Base-by-base conservation (phyloP, 495 filamentous ascomycete species). In the Neohortaea acidophila region DNA sequence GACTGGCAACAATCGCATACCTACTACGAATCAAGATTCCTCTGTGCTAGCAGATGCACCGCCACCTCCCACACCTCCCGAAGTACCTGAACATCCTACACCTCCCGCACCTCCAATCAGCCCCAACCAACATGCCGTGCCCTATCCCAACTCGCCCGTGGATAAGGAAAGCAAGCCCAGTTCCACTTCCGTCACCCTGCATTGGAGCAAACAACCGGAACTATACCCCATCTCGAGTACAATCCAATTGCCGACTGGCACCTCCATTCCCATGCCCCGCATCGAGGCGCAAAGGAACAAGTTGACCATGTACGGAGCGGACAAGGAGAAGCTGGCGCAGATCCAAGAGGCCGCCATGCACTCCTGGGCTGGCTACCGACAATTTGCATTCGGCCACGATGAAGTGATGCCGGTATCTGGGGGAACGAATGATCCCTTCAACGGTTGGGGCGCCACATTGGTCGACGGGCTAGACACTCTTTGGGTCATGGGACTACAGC, bases 391-490 rank as follows among this genome's bases (percentile, higher is more conserved):
- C 53, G 36, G 53, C 22, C 38, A 53, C n/a, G 62, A 65, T 31
- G 62, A 65, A 43, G 43, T 65, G 4, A 37, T 36, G 19, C 62
- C 62, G n/a, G 47, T 62, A 2, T 58, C 57, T 7, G 61, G 59
- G 8, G 40, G 41, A 9, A 43, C 35, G 28, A 61, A 63, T 33
- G 66, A 96, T 51, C 81, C 86, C 0, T 97, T 97, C 51, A 85
- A 78, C 54, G 83, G 82, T 17, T 97, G 89, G 89, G 89, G 80
- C 15, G 89, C 89, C 3, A 94, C 89, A 2, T 54, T 97, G 42
- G 84, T 97, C 3, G 89, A 97, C 61, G 59, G 78, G n/a, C 62
- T 97, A 25, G 89, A 97, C 57, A 91, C 86, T 0, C 61, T 97
- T 12, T 96, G 85, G 84, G 89, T 97, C 41, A 94, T 94, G 84